phyloP scores from a whole-genome alignment of 2,329 filamentous ascomycete genomes.

The Fusarium temperatum region DNA sequence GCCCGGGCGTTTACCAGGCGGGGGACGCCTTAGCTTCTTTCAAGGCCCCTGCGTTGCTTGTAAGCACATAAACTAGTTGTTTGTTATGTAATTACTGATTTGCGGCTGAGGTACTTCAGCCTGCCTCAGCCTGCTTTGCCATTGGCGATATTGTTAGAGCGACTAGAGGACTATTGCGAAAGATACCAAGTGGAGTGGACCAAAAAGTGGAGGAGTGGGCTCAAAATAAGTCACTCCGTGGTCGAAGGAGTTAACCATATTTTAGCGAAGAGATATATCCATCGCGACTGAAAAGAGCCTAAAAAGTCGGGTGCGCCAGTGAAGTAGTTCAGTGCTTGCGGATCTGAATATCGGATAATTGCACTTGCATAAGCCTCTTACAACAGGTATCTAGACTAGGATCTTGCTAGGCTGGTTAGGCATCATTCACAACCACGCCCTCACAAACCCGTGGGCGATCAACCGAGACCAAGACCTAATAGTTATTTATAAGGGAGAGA shows the following conservation, averaged over 20 bases:
- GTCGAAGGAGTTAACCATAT: not conserved
- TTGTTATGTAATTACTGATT: not conserved
- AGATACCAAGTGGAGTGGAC: not conserved
- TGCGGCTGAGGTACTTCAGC: not conserved
- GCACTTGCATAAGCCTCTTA: not conserved
- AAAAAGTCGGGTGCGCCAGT: not conserved
- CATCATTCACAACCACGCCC: not conserved
- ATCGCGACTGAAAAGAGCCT: not conserved
- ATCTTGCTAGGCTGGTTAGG: not conserved
- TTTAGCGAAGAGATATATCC: not conserved
- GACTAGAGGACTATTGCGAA: not conserved
- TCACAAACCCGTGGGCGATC: not conserved
- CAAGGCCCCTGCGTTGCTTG: not conserved
- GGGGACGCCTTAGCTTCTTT: not conserved
- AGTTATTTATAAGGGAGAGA: rapidly evolving
- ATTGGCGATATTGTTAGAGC: not conserved
- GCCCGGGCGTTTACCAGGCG: not conserved
- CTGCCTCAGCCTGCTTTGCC: not conserved
- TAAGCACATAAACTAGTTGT: not conserved
- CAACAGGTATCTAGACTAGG: not conserved
- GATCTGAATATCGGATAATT: not conserved
- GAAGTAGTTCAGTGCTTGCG: not conserved
- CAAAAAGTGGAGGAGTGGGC: not conserved
- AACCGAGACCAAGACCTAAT: not conserved
- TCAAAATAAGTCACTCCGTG: not conserved